These are phyloP conservation scores for Xylaria sp. DNA, from an alignment of 2,329 filamentous ascomycete genomes.

Conservation along the genomic window DNA sequence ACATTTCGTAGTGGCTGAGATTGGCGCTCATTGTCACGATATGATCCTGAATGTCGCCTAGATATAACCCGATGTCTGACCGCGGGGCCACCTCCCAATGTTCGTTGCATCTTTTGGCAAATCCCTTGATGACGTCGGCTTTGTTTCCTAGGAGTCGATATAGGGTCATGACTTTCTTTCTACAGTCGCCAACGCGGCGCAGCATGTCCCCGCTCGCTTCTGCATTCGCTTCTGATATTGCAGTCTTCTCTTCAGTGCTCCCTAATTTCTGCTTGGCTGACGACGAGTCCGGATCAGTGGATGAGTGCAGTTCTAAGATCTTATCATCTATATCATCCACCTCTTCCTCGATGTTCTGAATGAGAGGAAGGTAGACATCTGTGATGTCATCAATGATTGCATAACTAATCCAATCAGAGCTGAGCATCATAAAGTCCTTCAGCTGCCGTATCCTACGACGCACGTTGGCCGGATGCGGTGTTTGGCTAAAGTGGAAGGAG, in stretches of 20 bases:
- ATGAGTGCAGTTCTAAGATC: slow-evolving; percentile 81
- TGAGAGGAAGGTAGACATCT: slow-evolving; percentile 91
- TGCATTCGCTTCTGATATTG: slow-evolving; percentile 50
- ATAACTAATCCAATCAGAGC: slow-evolving; percentile 97
- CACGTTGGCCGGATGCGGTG: slow-evolving; percentile 94
- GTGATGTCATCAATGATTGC: slow-evolving; percentile 98
- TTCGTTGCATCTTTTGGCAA: slow-evolving; percentile 97
- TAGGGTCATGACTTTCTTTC: slow-evolving; percentile 96
- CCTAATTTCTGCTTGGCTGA: slow-evolving; percentile 45
- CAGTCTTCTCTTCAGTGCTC: slow-evolving; percentile 53
- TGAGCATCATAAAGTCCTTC: slow-evolving; percentile 90
- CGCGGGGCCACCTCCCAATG: slow-evolving; percentile 95
- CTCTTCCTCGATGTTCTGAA: slow-evolving; percentile 91
- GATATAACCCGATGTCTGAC: slow-evolving; percentile 94
- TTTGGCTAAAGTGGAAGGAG: slow-evolving; percentile 96
- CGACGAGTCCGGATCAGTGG: slow-evolving; percentile 49
- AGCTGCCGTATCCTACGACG: slow-evolving; percentile 91
- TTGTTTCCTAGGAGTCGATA: slow-evolving; percentile 95
- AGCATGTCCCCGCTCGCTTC: slow-evolving; percentile 80
- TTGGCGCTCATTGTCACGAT: slow-evolving; percentile 99
- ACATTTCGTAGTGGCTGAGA: slow-evolving; percentile 95
- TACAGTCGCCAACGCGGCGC: slow-evolving; percentile 86
- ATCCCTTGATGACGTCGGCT: slow-evolving; percentile 98
- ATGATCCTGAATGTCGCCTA: slow-evolving; percentile 98
- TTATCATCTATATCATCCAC: slow-evolving; percentile 96